A percentile compares a stretch with the other conserved stretches of the same genome.
Conservation (phyloP, 257 asterid species). For the Rehmannia glutinosa region DNA sequence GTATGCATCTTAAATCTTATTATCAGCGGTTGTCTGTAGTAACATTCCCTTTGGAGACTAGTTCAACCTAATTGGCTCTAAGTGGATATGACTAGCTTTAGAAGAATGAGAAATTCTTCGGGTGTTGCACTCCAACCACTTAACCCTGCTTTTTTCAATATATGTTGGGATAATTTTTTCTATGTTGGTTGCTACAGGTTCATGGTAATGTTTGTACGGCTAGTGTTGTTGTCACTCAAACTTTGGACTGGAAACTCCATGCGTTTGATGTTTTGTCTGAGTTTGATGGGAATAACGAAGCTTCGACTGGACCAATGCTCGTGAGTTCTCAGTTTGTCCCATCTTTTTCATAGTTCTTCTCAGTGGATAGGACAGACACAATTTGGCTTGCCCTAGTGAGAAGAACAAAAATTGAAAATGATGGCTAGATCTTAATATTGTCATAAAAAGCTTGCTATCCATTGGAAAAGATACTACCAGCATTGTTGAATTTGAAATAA, state of each 20-base stretch:
- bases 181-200: slow-evolving; percentile 56
- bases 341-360: slow-evolving; percentile 12
- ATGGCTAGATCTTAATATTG: neutral
- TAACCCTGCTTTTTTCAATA: slow-evolving; percentile 12
- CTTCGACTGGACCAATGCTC: slow-evolving; percentile 88
- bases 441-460: neutral
- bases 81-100: slow-evolving; percentile 13
- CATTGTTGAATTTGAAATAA: neutral
- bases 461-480: neutral
- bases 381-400: slow-evolving; percentile 9
- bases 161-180: slow-evolving; percentile 5
- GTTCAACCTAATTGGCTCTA: slow-evolving; percentile 8
- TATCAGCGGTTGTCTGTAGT: neutral
- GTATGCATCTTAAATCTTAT: slow-evolving; percentile 40
- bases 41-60: slow-evolving; percentile 11
- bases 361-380: neutral
- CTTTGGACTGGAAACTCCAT: slow-evolving; percentile 97
- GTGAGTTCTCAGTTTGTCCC: slow-evolving; percentile 38
- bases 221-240: slow-evolving; percentile 96
- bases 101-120: neutral
- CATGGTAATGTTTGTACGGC: slow-evolving; percentile 98
- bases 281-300: slow-evolving; percentile 88
- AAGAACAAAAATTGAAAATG: neutral
- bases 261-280: slow-evolving; percentile 97
- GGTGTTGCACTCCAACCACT: neutral